Evolutionary conservation across 1,139 yeast species (phyloP).

Genomic region (Eremothecium cymbalariae): DNA sequence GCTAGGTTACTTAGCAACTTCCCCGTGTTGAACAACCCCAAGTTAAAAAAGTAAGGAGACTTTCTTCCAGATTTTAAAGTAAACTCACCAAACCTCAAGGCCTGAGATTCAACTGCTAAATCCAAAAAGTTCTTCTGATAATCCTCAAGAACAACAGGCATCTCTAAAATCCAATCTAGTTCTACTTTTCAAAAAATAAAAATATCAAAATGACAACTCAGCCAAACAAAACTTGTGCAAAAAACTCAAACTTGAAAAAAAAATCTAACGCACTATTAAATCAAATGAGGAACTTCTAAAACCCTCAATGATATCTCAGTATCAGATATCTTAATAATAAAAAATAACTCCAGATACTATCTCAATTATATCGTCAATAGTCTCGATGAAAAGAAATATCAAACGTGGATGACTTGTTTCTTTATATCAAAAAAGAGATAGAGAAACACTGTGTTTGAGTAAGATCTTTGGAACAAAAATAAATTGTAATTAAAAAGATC

Average conservation of each 20-base stretch:
- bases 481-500: too few relatives aligned
- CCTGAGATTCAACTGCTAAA: slow-evolving; percentile 70
- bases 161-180: slow-evolving; percentile 4
- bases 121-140: slow-evolving; percentile 66
- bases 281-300: background rate
- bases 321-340: too few relatives aligned
- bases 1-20: slow-evolving; percentile 70
- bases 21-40: slow-evolving; percentile 84
- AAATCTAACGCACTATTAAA: background rate
- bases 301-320: background rate
- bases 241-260: background rate
- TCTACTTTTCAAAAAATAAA: slow-evolving; percentile 1
- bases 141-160: slow-evolving; percentile 33
- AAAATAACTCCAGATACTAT: too few relatives aligned
- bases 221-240: background rate
- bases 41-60: slow-evolving; percentile 95
- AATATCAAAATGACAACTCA: background rate
- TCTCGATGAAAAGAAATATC: slow-evolving; percentile 1
- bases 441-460: too few relatives aligned
- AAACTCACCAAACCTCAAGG: slow-evolving; percentile 79
- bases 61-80: slow-evolving; percentile 85
- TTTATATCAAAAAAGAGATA: background rate
- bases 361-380: background rate
- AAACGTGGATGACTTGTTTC: too few relatives aligned
- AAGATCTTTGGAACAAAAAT: too few relatives aligned